These are phyloP conservation scores for Penicillium brevicompactum DNA, from an alignment of 2,329 filamentous ascomycete genomes.

Conservation along the genomic window DNA sequence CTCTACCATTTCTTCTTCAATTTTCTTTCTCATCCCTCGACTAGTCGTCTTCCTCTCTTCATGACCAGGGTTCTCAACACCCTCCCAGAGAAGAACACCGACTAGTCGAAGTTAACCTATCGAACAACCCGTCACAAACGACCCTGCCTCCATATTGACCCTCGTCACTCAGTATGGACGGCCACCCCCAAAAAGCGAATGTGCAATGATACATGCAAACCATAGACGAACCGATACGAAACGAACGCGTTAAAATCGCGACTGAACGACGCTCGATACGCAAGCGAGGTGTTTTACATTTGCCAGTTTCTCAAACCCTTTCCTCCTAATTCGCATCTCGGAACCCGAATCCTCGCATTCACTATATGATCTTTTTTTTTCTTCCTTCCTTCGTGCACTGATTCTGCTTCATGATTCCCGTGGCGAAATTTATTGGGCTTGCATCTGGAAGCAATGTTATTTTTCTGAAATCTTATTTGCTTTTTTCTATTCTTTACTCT, in stretches of 20 bases:
- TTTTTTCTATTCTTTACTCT: slow-evolving; percentile 6
- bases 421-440: slow-evolving; percentile 14
- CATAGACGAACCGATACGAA: slow-evolving; percentile 32
- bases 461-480: slow-evolving; percentile 8
- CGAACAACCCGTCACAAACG: slow-evolving; percentile 17
- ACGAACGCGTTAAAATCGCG: slow-evolving; percentile 26
- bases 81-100: neutral
- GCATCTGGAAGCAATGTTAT: slow-evolving; percentile 12
- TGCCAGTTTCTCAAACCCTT: slow-evolving; percentile 15
- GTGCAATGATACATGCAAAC: slow-evolving; percentile 26
- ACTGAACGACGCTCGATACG: slow-evolving; percentile 21
- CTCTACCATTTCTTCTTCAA: slow-evolving; percentile 19
- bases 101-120: slow-evolving; percentile 17
- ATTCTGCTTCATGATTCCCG: slow-evolving; percentile 13
- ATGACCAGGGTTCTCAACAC: neutral
- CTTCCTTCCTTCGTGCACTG: slow-evolving; percentile 8
- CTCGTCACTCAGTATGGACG: neutral
- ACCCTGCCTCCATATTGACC: slow-evolving; percentile 5
- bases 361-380: slow-evolving; percentile 3
- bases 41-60: slow-evolving; percentile 5
- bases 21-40: slow-evolving; percentile 12
- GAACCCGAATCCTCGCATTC: slow-evolving; percentile 6
- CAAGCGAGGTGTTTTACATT: slow-evolving; percentile 29
- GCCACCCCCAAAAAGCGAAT: slow-evolving; percentile 20
- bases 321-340: slow-evolving; percentile 10